Conservation (phyloP, 441 rosid genomes). For the Gossypium davidsonii region DNA sequence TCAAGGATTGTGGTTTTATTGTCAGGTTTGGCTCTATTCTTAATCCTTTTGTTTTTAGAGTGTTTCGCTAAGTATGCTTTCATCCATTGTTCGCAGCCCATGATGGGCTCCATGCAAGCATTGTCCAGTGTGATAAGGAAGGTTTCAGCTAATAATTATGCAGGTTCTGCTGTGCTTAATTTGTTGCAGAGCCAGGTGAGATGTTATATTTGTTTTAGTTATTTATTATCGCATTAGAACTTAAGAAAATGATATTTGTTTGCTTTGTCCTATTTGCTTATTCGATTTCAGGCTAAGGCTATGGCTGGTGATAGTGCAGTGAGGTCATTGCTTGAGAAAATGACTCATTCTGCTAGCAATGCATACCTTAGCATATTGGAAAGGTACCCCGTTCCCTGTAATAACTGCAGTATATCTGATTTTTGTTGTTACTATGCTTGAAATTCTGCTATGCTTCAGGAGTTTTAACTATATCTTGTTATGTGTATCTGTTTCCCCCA, state of each 20-base stretch:
- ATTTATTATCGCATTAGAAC: slow-evolving; percentile 5
- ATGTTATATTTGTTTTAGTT: background rate
- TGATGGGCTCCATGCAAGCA: slow-evolving; percentile 91
- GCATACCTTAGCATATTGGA: slow-evolving; percentile 91
- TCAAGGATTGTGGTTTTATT: slow-evolving; percentile 97
- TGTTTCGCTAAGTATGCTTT: slow-evolving; percentile 19
- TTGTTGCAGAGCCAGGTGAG: slow-evolving; percentile 90
- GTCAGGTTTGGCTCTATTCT: slow-evolving; percentile 63
- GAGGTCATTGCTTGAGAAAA: slow-evolving; percentile 88
- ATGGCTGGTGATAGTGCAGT: slow-evolving; percentile 96
- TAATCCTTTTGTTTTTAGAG: slow-evolving; percentile 3
- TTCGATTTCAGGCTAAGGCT: slow-evolving; percentile 66
- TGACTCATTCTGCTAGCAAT: slow-evolving; percentile 89
- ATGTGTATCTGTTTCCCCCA: background rate
- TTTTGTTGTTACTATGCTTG: background rate
- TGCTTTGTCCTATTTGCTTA: slow-evolving; percentile 21
- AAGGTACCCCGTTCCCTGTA: slow-evolving; percentile 43
- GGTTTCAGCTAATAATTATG: slow-evolving; percentile 62
- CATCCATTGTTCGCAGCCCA: slow-evolving; percentile 47
- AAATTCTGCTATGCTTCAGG: slow-evolving; percentile 9
- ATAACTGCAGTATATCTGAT: background rate
- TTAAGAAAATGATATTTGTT: background rate
- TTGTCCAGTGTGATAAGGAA: slow-evolving; percentile 69
- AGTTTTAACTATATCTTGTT: background rate
- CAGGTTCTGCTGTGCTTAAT: slow-evolving; percentile 93